Evolutionary conservation across 441 rosid species (phyloP).

Genomic region (Pelargonium fulgidum): DNA sequence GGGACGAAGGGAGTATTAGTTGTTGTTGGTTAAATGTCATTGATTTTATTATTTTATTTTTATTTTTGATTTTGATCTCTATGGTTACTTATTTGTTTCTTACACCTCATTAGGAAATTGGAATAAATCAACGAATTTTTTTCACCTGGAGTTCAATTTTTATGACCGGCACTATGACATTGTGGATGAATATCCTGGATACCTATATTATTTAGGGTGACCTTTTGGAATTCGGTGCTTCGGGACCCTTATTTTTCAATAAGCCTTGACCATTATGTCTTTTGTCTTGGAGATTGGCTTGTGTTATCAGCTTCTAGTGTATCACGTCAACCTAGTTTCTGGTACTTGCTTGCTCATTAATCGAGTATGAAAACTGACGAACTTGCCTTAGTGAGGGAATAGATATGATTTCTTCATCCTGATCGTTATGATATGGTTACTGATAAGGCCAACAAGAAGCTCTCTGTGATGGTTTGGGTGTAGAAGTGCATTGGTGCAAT

Average conservation of each 20-base stretch:
- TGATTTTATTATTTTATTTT: too few relatives aligned
- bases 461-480: too few relatives aligned
- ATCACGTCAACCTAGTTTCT: not conserved
- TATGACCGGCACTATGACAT: too few relatives aligned
- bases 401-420: too few relatives aligned
- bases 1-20: too few relatives aligned
- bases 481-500: too few relatives aligned
- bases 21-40: too few relatives aligned
- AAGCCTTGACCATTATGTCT: not conserved
- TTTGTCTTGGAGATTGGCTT: not conserved
- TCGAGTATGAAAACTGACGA: not conserved
- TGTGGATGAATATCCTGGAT: not conserved
- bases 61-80: not conserved
- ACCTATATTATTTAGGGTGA: not conserved
- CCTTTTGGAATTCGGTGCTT: not conserved
- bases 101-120: not conserved
- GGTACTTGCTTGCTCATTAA: not conserved
- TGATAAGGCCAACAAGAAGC: too few relatives aligned
- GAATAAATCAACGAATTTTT: not conserved
- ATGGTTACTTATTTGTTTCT: conserved; percentile 1
- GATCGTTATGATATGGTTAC: too few relatives aligned
- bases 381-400: not conserved
- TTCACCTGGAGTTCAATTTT: not conserved
- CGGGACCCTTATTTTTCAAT: not conserved
- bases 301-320: not conserved